Evolutionary conservation across 306 rosid species (phyloP).

Genomic region (Trichosanthes cucumerina): DNA sequence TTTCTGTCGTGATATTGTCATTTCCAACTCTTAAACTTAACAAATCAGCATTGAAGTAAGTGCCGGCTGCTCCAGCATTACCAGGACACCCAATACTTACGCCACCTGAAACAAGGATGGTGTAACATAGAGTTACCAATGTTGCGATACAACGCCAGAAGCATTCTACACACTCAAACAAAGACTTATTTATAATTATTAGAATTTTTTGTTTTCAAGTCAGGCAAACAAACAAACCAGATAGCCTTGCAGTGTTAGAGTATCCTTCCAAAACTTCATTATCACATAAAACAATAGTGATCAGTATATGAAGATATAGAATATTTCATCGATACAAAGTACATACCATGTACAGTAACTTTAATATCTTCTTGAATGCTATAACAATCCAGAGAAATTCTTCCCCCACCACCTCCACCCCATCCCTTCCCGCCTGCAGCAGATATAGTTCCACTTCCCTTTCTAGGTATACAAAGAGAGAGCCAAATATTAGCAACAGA

Average conservation of each 20-base stretch:
- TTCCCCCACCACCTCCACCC: constrained; percentile 99
- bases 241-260: not conserved
- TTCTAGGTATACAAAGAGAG: constrained; percentile 35
- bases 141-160: not conserved
- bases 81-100: constrained; percentile 83
- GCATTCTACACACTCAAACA: not conserved
- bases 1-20: constrained; percentile 90
- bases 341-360: constrained; percentile 76
- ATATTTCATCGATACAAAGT: constrained; percentile 7
- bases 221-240: not conserved
- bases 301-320: not conserved
- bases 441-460: constrained; percentile 82
- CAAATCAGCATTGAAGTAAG: constrained; percentile 85
- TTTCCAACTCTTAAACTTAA: constrained; percentile 83
- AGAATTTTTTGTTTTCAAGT: not conserved
- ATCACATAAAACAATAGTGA: not conserved
- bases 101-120: constrained; percentile 55
- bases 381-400: constrained; percentile 93
- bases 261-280: not conserved
- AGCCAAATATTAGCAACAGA: constrained; percentile 1
- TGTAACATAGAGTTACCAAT: not conserved
- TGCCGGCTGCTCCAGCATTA: constrained; percentile 98
- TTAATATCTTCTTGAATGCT: constrained; percentile 90
- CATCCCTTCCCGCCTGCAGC: constrained; percentile 96
- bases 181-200: not conserved